Percentiles rank a stretch among this genome's conserved stretches.
phyloP scores from a whole-genome alignment of 2,329 filamentous ascomycete genomes.

The Fusarium globosum region DNA sequence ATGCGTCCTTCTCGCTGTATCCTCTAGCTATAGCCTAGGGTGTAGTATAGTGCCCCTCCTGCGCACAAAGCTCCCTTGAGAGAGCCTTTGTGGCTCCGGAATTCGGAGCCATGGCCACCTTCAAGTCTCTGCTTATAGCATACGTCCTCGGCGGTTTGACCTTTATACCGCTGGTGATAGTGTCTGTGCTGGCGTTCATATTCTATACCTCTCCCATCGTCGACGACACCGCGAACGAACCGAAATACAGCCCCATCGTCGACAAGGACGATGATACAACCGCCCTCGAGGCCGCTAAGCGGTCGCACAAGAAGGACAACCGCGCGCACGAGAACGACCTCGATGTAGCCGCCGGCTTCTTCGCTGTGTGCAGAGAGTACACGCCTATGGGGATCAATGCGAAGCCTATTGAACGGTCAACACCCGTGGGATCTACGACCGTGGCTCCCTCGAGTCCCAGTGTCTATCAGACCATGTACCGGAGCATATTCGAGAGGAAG shows the following conservation, averaged over 20 bases:
- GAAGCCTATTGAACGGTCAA: slow-evolving; percentile 88
- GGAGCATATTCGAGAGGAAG: slow-evolving; percentile 92
- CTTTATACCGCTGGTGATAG: slow-evolving; percentile 79
- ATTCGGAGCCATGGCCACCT: slow-evolving; percentile 59
- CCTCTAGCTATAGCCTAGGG: slow-evolving; percentile 35
- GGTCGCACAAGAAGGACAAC: slow-evolving; percentile 68
- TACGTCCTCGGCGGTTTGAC: slow-evolving; percentile 91
- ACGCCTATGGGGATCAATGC: slow-evolving; percentile 91
- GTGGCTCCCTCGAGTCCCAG: slow-evolving; percentile 86
- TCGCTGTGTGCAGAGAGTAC: slow-evolving; percentile 94
- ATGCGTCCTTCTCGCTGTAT: slow-evolving; percentile 27
- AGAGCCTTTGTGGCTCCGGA: slow-evolving; percentile 36
- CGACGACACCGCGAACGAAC: slow-evolving; percentile 51
- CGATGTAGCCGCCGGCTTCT: slow-evolving; percentile 90
- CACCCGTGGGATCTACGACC: slow-evolving; percentile 79
- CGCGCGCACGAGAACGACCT: slow-evolving; percentile 68
- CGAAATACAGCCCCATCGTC: slow-evolving; percentile 56
- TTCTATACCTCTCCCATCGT: slow-evolving; percentile 74
- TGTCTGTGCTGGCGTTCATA: slow-evolving; percentile 70
- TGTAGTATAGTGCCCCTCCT: slow-evolving; percentile 29
- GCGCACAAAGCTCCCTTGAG: slow-evolving; percentile 27
- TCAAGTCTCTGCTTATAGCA: slow-evolving; percentile 72
- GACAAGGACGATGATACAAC: slow-evolving; percentile 73
- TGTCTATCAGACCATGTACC: slow-evolving; percentile 98
- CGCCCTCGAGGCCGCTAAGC: slow-evolving; percentile 70